phyloP scores from a whole-genome alignment of 129 eudicot species.

The Artemisia argyi region DNA sequence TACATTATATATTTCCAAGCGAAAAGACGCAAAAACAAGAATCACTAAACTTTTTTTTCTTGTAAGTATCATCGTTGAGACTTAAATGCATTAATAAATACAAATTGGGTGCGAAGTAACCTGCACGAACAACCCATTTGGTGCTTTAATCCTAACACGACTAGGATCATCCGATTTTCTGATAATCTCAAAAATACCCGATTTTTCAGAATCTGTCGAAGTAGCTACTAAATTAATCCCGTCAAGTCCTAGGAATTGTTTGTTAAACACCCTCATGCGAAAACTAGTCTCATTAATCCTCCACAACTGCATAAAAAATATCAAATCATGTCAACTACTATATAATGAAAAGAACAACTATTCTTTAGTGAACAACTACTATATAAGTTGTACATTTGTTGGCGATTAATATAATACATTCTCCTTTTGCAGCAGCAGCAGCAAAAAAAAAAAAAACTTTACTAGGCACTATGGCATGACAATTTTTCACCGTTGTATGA shows the following conservation, averaged over 20 bases:
- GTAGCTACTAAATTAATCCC: conserved; percentile 35
- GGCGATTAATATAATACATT: too few species aligned
- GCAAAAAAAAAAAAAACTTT: too few species aligned
- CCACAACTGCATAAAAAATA: conserved; percentile 49
- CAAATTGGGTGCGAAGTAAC: conserved; percentile 18
- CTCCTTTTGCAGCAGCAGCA: too few species aligned
- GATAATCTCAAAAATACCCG: conserved; percentile 51
- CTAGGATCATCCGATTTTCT: conserved; percentile 40
- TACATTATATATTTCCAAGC: conserved; percentile 1
- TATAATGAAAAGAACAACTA: not conserved
- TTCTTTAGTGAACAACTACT: too few species aligned
- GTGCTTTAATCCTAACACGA: conserved; percentile 55
- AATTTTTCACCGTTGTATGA: not conserved
- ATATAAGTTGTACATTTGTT: too few species aligned
- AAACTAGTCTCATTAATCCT: conserved; percentile 53
- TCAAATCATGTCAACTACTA: not conserved
- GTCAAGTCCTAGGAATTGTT: conserved; percentile 55
- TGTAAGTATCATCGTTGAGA: not conserved
- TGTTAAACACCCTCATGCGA: conserved; percentile 54
- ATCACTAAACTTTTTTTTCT: not conserved
- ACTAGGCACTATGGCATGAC: not conserved
- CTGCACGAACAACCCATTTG: conserved; percentile 69
- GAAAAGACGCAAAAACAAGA: not conserved
- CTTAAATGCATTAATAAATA: not conserved
- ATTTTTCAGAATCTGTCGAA: conserved; percentile 34